Evolutionary conservation across 106 monocot species (phyloP).

Genomic region (Acorus calamus): DNA sequence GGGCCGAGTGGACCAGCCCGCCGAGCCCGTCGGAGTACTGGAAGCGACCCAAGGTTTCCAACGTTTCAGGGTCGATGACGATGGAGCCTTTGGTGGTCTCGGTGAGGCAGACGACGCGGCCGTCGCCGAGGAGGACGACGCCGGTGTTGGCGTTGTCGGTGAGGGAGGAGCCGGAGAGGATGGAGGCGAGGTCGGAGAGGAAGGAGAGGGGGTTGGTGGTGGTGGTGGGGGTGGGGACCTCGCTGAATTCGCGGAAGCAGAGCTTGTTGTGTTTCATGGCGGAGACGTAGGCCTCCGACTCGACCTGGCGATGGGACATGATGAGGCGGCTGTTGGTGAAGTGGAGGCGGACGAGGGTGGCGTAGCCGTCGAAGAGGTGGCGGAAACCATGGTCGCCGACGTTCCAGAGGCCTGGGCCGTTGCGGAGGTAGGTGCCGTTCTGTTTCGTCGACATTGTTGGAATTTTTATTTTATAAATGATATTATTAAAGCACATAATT

Average conservation of each 20-base stretch:
- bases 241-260: constrained; percentile 94
- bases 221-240: constrained; percentile 36
- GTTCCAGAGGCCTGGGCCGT: constrained; percentile 92
- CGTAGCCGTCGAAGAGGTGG: constrained; percentile 97
- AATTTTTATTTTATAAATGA: too few species aligned
- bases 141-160: constrained; percentile 99
- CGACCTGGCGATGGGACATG: constrained; percentile 71
- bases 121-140: constrained; percentile 73
- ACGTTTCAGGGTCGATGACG: constrained; percentile 56
- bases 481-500: too few species aligned
- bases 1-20: constrained; percentile 85
- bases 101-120: constrained; percentile 87
- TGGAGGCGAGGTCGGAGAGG: constrained; percentile 55
- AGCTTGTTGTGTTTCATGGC: constrained; percentile 46
- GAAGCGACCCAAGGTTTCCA: constrained; percentile 77
- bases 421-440: constrained; percentile 85
- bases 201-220: constrained; percentile 32
- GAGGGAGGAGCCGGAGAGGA: constrained; percentile 81
- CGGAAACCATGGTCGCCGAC: constrained; percentile 70
- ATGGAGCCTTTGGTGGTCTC: constrained; percentile 91
- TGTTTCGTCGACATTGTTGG: constrained; percentile 2
- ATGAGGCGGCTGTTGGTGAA: constrained; percentile 45
- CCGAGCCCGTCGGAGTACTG: constrained; percentile 56
- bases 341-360: constrained; percentile 67
- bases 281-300: constrained; percentile 83